Conservation (phyloP, 805 yeast species). For the Millerozyma acaciae region DNA sequence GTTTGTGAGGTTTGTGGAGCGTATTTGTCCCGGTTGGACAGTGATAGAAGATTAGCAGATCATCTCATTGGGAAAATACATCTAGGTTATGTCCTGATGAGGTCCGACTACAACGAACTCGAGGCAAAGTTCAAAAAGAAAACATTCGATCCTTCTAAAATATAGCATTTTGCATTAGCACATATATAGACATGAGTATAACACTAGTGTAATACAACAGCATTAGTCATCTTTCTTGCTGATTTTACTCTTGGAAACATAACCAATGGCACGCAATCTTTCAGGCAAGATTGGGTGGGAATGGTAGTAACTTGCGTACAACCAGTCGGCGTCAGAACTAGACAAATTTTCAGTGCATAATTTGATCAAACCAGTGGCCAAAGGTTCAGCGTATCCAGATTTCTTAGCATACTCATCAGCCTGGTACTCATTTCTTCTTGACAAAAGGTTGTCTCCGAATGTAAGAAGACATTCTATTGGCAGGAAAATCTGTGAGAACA, state of each 20-base stretch:
- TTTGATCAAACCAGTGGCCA: slow-evolving; percentile 69
- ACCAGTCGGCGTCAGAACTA: slow-evolving; percentile 84
- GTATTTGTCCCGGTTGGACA: slow-evolving; percentile 77
- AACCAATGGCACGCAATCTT: slow-evolving; percentile 73
- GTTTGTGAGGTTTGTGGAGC: slow-evolving; percentile 92
- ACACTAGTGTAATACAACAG: slow-evolving; percentile 1
- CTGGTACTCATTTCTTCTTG: slow-evolving; percentile 88
- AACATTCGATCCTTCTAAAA: too few relatives aligned
- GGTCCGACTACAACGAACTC: slow-evolving; percentile 48
- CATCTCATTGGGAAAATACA: slow-evolving; percentile 79
- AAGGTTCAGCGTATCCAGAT: slow-evolving; percentile 64
- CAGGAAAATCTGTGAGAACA: slow-evolving; percentile 72
- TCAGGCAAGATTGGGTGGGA: slow-evolving; percentile 92
- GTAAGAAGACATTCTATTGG: slow-evolving; percentile 72
- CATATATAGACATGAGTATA: neutral
- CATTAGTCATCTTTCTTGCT: slow-evolving; percentile 14
- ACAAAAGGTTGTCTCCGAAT: slow-evolving; percentile 62
- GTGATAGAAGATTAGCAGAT: slow-evolving; percentile 82
- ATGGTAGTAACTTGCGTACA: slow-evolving; percentile 83
- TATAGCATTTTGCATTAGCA: too few relatives aligned
- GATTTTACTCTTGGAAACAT: slow-evolving; percentile 37
- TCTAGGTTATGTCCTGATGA: slow-evolving; percentile 73
- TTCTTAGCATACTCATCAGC: slow-evolving; percentile 85
- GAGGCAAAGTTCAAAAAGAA: slow-evolving; percentile 12
- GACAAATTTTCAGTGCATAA: slow-evolving; percentile 78